Evolutionary conservation across 495 filamentous ascomycete species (phyloP), one percentile per base, ranked within the genome.

Genomic region (Xylaria scruposa): DNA sequence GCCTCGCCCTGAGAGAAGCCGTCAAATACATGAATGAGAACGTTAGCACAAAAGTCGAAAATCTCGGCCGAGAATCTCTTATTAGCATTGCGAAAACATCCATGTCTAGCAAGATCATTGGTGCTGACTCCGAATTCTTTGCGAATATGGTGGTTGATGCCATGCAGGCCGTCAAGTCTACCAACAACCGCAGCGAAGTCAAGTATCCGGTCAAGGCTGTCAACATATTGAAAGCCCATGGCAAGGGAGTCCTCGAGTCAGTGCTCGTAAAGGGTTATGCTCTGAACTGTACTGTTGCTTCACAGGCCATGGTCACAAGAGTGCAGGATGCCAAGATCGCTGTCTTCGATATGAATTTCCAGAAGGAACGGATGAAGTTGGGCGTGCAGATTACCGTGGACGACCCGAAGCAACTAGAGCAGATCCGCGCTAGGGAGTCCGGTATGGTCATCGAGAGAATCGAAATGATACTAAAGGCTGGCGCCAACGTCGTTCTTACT

Each of bases 131-230:
- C 24, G 94, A 97, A 61, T 99, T 99, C 87, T 99, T 98, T 77
- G 90, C 96, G 49, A 96, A 94, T 83, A 93, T 99, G 91, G 92
- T 92, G 29, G 97, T 98, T 66, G 95, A 98, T 82, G 96, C 95
- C 70, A 97, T 99, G 89, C 90, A 93, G 80, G 90, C 94, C 56
- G 97, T 99, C 74, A 97, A 97, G 87, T 90, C 91, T 42, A 93
- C 90, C 58, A 98, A 97, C 84, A 94, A 93, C 86, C 90, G 90
- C 81, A 89, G 87, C 81, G 96, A 99, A 80, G 82, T 89, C 76
- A 99, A 98, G 84, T 99, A 99, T 80, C 96, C 96, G 9, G 96
- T 99, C 72, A 99, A 98, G 87, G 96, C 96, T 38, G 97, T 99
- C 78, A 99, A 99, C 81, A 91, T 98, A 68, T 90, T 99, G 49